Evolutionary conservation across 345 rosid genomes (phyloP).

Genomic region (Euphorbia pulcherrima): DNA sequence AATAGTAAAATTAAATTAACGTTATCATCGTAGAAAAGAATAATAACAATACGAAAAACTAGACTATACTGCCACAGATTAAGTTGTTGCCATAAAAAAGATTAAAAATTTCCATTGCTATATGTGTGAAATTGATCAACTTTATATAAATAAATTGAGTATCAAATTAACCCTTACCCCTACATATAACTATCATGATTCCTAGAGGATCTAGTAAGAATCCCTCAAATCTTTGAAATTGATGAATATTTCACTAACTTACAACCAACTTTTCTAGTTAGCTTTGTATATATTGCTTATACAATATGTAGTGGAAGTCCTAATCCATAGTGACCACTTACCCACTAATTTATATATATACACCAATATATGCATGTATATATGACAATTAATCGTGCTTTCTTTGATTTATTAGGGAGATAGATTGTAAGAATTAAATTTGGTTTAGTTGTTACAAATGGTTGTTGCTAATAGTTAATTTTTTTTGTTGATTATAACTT

Average conservation of each 20-base stretch:
- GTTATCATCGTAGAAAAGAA: too few species aligned
- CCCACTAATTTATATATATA: background rate
- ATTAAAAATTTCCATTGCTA: too few species aligned
- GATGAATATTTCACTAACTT: background rate
- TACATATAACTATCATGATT: background rate
- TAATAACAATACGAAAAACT: too few species aligned
- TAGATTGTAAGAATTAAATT: background rate
- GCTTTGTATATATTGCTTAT: background rate
- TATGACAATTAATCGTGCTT: background rate
- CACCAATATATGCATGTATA: background rate
- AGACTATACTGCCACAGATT: too few species aligned
- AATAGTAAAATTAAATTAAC: too few species aligned
- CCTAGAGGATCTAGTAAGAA: background rate
- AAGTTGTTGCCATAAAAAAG: too few species aligned
- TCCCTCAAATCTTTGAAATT: background rate
- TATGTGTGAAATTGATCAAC: conserved; percentile 9
- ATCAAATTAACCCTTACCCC: too few species aligned
- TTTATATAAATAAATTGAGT: too few species aligned
- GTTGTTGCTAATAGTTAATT: too few species aligned
- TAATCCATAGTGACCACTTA: conserved; percentile 2
- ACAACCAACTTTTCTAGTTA: conserved; percentile 1
- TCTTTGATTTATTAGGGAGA: background rate
- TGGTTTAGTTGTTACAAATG: too few species aligned
- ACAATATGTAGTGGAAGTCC: background rate
- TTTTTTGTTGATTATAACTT: too few species aligned